Evolutionary conservation across 2,329 filamentous ascomycete species (phyloP), one percentile per base, ranked within the genome.

Genomic region (Pleurostoma richardsiae): DNA sequence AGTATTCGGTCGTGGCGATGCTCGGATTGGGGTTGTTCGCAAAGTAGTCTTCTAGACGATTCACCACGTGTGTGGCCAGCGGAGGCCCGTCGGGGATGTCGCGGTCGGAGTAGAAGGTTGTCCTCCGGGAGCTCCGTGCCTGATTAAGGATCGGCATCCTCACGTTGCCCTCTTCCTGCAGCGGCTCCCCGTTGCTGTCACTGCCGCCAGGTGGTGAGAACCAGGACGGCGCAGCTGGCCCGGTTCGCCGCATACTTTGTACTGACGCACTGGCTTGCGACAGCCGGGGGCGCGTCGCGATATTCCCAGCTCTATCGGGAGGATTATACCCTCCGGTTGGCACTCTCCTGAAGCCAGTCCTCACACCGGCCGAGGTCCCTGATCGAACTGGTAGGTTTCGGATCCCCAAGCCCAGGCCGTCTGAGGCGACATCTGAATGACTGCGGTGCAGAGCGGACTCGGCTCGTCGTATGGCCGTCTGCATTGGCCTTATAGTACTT

Each of bases 31-130:
- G 65, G 29, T 77, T 67, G 5, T 63, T 61, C 29, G 71, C 66
- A 51, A 76, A 81, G 49, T 79, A 80, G 29, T 74, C 70, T 45
- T 81, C 76, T 2, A 81, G 63, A 2, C 76, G 71, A 26, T 60
- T 64, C 48, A 77, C 67, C 6, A 79, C 68, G 46, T 78, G 76
- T 10, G 65, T 58, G 4, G 76, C 68, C 44, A 81, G 71, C 30
- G 59, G 65, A 6, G 72, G 74, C 2, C 68, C 66, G 31, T 71
- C 69, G 3, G 69, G 66, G 4, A 70, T 58, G 28, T 71, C 58
- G 6, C 65, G 54, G 3, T 59, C 57, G 11, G 53, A 48, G 5
- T 52, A 49, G 27, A 73, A 70, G 0, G 64, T 65, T 2, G 69
- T 69, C 19, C 63, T 68, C 42, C 65, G 67, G 29, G 64, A 57